Conservation (phyloP, 1,284 basidiomycete genomes). For the Trametes hirsuta region DNA sequence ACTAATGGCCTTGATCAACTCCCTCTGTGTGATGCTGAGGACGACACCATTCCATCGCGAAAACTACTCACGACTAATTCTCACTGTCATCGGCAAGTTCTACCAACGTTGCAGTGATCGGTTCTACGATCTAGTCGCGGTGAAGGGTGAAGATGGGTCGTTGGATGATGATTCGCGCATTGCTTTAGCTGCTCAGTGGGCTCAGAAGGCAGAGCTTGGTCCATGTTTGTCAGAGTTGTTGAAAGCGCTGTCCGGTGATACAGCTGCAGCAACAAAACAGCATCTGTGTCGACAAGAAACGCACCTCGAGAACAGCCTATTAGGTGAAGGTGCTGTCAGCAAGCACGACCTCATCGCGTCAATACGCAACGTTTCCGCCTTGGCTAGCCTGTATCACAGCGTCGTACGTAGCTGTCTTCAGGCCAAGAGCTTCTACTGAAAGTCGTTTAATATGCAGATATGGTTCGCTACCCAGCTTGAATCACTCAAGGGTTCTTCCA, state of each 20-base stretch:
- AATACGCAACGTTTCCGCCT: slow-evolving; percentile 72
- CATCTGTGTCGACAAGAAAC: slow-evolving; percentile 77
- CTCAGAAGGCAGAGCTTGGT: slow-evolving; percentile 80
- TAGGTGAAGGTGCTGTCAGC: slow-evolving; percentile 55
- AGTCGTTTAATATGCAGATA: slow-evolving; percentile 46
- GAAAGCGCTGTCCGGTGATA: slow-evolving; percentile 42
- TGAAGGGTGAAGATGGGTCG: slow-evolving; percentile 37
- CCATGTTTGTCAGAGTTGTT: slow-evolving; percentile 69
- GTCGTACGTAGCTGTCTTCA: slow-evolving; percentile 61
- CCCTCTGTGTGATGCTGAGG: slow-evolving; percentile 89
- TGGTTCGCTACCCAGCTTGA: slow-evolving; percentile 82
- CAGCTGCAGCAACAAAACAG: slow-evolving; percentile 45
- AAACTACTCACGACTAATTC: slow-evolving; percentile 90
- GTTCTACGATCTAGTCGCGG: slow-evolving; percentile 76
- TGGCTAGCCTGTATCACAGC: slow-evolving; percentile 86
- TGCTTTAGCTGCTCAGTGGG: slow-evolving; percentile 83
- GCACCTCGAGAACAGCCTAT: slow-evolving; percentile 70
- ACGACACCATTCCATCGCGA: slow-evolving; percentile 97
- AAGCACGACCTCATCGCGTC: slow-evolving; percentile 79
- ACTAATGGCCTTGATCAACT: slow-evolving; percentile 90
- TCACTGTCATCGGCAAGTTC: slow-evolving; percentile 96
- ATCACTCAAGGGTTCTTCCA: slow-evolving; percentile 63
- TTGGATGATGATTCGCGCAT: slow-evolving; percentile 48
- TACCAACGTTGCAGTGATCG: slow-evolving; percentile 92
- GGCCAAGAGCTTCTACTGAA: neutral